Evolutionary conservation across 1,139 yeast genomes (phyloP), one percentile per base, ranked within the genome.

Genomic region (Pichia sp.): DNA sequence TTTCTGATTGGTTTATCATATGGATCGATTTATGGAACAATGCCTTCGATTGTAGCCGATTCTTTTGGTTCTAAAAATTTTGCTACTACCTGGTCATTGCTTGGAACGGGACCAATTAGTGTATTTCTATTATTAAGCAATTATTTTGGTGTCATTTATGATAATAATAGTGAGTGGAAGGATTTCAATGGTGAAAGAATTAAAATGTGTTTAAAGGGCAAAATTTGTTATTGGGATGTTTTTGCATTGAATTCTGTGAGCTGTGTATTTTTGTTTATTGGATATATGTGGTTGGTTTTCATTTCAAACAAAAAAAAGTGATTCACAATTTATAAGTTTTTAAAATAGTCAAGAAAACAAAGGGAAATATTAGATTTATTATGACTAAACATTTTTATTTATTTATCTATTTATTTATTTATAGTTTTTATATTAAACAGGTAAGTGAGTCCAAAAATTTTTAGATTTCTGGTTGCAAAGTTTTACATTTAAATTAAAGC

Each of bases 11-110:
- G 96, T 0, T 68, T 74, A 39, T 80, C 87, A n/a, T 87, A 86
- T 64, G 96, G 96, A 1, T 72, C 83, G 42, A 70, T 82, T 43
- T 87, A 83, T 61, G 92, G 96, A 1, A 74, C 87, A 6, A 84
- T 79, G 60, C 96, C 96, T 0, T 83, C 92, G 1, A 77, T 86
- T 25, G 70, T 85, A 28, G 80, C 92, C 1, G 96, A 87, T 54
- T 68, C 78, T 12, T 87, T 86, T 65, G 90, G 90, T 26, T 74
- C 87, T 57, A 70, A 68, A 20, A 74, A 80, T 34, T 86, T 85
- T 60, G 81, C 89, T 43, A 82, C 87, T 35, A 74, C 86, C 35
- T 87, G 96, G 95, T 94, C 95, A 0, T 58, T 81, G 28, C 66
- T 82, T 53, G 79, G 82, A 27, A 77, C 84, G 5, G 51, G 50